Base-by-base conservation (phyloP, 1,284 basidiomycete genomes). In the Tylopilus orsonianus region DNA sequence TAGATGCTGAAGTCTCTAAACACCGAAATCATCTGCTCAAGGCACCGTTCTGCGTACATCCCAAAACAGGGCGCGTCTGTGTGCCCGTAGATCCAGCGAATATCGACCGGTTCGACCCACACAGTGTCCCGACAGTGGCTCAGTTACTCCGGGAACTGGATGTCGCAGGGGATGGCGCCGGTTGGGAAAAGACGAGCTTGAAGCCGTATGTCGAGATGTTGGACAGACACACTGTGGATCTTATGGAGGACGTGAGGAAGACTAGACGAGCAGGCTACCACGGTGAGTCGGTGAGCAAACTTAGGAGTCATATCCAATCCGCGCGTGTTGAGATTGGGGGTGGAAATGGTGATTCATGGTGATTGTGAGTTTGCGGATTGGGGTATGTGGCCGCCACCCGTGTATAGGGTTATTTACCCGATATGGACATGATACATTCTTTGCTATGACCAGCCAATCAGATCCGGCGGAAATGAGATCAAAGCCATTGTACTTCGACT, bases 1-100 rank as follows among this genome's bases (percentile, higher is more conserved):
- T 99, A 53, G 96, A 99, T 68, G 87, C 92, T 6, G 96, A 99
- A 68, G 96, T 99, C 13, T 95, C 94, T 2, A 97, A 98, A 64
- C 93, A 96, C 62, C 80, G 94, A 49, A 99, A 99, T 72, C 97
- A 99, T 72, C 79, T 99, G 74, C 83, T 99, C 53, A 99, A 99
- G 70, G 87, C 93, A 22, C 97, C 97, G 0, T 99, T 99, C 70
- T 97, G 94, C 64, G 77, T 99, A 0, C 96, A 99, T 69, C 96
- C 97, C 0, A 93, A 93, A 53, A 99, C 97, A 2, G 95, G 95
- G 1, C 83, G 94, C 34, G 84, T 99, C 9, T 99, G 96, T 68
- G 92, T 99, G 0, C 97, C 97, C 1, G 75, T 99, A 24, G 87
- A 97, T 60, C 88, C 93, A 2, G 71, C 71, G 27, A 68, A 71